Evolutionary conservation across 768 basidiomycete species (phyloP), one percentile per base, ranked within the genome.

Genomic region (Lanmaoa pseudosensibilis): DNA sequence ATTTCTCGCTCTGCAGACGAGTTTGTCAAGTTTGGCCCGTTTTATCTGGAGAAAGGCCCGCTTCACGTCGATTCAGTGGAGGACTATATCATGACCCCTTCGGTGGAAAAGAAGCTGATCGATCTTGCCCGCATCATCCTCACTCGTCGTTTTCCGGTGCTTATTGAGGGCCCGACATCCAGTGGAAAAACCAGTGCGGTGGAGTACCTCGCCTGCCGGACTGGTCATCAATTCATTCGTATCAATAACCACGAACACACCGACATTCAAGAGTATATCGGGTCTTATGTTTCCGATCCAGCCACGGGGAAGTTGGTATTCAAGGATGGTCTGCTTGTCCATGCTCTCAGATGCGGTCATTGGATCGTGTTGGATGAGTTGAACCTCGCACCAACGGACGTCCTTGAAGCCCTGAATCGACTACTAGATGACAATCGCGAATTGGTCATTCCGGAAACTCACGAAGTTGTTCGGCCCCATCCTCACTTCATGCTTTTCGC

Each of bases 241-340:
- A 98, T 99, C 80, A 99, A 99, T 76, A 99, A 99, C 66, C 97
- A 99, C 74, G 97, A 99, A 60, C 97, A 98, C 67, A 99, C 97
- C 6, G 97, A 99, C 68, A 97, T 99, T 48, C 97, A 99, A 67
- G 97, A 99, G 69, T 99, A 99, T 67, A 80, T 98, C 45, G 97
- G 97, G 3, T 94, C 94, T 0, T 99, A 99, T 67, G 85, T 95
- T 23, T 95, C 97, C 3, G 94, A 98, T 70, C 86, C 94, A 9
- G 69, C 81, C 15, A 92, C 94, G 0, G 97, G 97, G n/a, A 95
- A 93, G 72, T 82, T 98, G 16, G 85, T 92, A 10, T 98, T 97
- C 75, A 89, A 88, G 63, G 97, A 99, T 69, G 97, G 97, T 10
- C 75, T 99, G 1, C 81, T 99, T 23, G 93, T 98, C 11, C 90